Conservation (phyloP, 2,329 filamentous ascomycete genomes). For the Penicillium sp. region DNA sequence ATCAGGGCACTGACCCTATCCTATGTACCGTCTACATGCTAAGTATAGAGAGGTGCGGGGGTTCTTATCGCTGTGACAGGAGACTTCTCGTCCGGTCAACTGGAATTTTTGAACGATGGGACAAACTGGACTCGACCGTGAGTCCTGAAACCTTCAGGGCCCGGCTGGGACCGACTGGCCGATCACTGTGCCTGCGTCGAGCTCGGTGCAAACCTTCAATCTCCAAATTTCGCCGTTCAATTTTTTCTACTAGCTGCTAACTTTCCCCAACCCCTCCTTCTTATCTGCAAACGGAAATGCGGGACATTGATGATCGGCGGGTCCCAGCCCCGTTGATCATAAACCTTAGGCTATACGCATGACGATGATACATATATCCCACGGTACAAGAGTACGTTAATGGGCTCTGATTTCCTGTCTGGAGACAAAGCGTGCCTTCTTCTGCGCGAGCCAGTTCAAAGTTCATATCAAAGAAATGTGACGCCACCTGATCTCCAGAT, state of each 20-base stretch:
- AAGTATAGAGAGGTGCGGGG: background rate
- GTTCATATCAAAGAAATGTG: background rate
- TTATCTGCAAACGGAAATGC: conserved; percentile 15
- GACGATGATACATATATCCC: conserved; percentile 13
- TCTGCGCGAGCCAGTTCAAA: background rate
- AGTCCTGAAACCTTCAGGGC: conserved; percentile 13
- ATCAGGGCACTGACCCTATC: background rate
- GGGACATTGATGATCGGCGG: conserved; percentile 14
- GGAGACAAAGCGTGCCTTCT: background rate
- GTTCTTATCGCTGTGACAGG: background rate
- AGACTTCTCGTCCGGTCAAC: background rate
- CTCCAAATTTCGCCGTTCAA: no score
- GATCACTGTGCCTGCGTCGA: conserved; percentile 16
- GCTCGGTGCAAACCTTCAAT: background rate
- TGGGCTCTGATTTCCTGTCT: conserved; percentile 1
- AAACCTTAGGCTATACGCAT: conserved; percentile 2
- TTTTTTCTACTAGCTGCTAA: no score
- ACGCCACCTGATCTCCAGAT: conserved; percentile 18
- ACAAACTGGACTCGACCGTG: background rate
- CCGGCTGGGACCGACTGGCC: conserved; percentile 15
- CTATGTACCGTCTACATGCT: background rate
- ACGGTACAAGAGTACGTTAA: conserved; percentile 17
- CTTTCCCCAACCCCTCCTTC: background rate
- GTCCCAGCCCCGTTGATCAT: background rate
- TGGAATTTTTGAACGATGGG: background rate